A percentile compares a stretch with the other conserved stretches of the same genome.
These are phyloP conservation scores for Batrachochytrium dendrobatidis DNA, from an alignment of 371 early-diverging fungal genomes.

Conservation along the genomic window DNA sequence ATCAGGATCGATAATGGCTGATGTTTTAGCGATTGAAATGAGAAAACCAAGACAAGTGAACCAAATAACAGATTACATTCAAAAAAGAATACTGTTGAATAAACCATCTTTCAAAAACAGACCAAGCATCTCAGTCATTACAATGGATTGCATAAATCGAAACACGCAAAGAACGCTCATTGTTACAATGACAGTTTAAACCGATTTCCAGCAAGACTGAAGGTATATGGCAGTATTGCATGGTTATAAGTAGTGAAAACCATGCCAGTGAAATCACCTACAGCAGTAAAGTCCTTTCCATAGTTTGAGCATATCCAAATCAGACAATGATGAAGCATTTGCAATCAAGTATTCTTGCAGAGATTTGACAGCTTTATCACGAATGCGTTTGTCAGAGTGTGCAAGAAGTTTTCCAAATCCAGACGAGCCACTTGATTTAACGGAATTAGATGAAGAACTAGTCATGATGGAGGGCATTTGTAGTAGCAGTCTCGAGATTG, in stretches of 20 bases:
- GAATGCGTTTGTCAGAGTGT: constrained; percentile 55
- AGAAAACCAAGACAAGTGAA: neutral
- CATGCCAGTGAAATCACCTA: constrained; percentile 32
- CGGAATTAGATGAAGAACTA: too few species aligned
- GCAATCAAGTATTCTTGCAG: constrained; percentile 54
- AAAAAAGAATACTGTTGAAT: too few species aligned
- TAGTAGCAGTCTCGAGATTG: too few species aligned
- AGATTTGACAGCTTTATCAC: constrained; percentile 73
- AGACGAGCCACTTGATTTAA: too few species aligned
- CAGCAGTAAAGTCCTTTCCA: constrained; percentile 94
- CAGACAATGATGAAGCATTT: constrained; percentile 45
- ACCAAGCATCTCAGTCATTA: too few species aligned
- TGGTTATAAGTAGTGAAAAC: neutral
- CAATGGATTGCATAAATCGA: too few species aligned
- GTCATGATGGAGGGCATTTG: too few species aligned
- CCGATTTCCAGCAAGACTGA: too few species aligned
- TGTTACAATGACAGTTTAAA: too few species aligned
- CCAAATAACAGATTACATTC: neutral
- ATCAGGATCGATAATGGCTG: neutral
- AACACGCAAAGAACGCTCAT: too few species aligned
- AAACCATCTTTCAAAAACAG: too few species aligned
- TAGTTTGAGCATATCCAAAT: constrained; percentile 69
- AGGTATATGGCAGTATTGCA: too few species aligned
- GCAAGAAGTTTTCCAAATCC: neutral
- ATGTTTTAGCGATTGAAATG: neutral